Evolutionary conservation across 495 filamentous ascomycete species (phyloP).

Genomic region (Glutinoglossum americanum): DNA sequence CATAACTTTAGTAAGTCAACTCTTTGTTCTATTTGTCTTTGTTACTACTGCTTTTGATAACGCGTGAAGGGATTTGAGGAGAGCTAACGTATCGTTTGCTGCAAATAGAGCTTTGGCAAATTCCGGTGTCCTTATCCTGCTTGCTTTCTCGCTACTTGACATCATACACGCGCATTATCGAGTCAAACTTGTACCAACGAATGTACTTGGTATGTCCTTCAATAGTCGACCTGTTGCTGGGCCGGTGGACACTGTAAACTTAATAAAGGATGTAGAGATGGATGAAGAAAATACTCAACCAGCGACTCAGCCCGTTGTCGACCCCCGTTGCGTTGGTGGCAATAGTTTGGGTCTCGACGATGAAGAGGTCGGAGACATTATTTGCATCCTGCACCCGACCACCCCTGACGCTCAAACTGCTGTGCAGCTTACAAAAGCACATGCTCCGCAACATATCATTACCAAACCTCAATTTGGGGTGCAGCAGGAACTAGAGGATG

Average conservation of each 20-base stretch:
- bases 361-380: constrained; percentile 64
- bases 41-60: not conserved
- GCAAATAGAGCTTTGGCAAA: not conserved
- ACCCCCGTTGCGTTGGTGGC: constrained; percentile 54
- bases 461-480: constrained; percentile 7
- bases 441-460: constrained; percentile 35
- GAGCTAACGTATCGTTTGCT: not conserved
- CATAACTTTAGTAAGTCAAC: not conserved
- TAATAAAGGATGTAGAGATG: not conserved
- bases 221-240: not conserved
- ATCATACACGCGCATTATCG: not conserved
- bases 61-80: not conserved
- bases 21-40: not conserved
- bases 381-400: constrained; percentile 70
- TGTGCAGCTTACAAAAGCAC: constrained; percentile 29
- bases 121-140: not conserved
- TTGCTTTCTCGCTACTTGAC: not conserved
- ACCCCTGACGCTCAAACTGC: constrained; percentile 48
- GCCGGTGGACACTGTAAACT: not conserved
- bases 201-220: not conserved
- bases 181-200: not conserved
- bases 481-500: not conserved
- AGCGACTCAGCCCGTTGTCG: constrained; percentile 62
- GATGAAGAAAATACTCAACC: constrained; percentile 29
- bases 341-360: constrained; percentile 60